Evolutionary conservation across 768 basidiomycete genomes (phyloP).

Genomic region (Leucocoprinus birnbaumii): DNA sequence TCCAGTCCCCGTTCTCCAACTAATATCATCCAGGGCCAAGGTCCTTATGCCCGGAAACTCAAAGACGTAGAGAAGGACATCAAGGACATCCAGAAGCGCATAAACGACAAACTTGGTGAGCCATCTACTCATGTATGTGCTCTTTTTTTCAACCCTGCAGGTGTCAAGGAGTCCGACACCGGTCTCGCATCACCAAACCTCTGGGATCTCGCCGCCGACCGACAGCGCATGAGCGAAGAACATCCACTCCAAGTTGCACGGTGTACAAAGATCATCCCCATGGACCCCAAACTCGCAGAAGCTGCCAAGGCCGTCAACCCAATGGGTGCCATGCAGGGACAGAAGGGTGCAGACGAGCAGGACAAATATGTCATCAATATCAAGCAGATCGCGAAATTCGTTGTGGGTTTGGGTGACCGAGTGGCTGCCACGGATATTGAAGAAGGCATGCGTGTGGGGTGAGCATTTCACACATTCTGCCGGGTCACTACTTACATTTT

Average conservation of each 20-base stretch:
- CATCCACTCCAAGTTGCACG: conserved; percentile 96
- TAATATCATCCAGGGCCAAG: conserved; percentile 75
- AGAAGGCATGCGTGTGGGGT: conserved; percentile 99
- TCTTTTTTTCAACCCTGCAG: conserved; percentile 30
- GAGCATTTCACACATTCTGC: conserved; percentile 26
- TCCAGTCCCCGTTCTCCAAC: neutral
- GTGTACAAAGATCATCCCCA: conserved; percentile 96
- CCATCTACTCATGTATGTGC: neutral
- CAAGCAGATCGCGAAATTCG: conserved; percentile 99
- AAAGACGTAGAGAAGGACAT: conserved; percentile 91
- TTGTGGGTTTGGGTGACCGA: conserved; percentile 94
- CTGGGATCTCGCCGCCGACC: conserved; percentile 95
- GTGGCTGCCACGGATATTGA: conserved; percentile 98
- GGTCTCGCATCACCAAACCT: conserved; percentile 95
- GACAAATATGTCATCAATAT: conserved; percentile 99
- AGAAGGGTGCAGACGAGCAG: conserved; percentile 97
- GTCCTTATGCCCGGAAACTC: conserved; percentile 87
- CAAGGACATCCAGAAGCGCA: conserved; percentile 93
- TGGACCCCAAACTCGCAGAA: conserved; percentile 73
- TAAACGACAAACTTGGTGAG: conserved; percentile 95
- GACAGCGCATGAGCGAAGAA: conserved; percentile 86
- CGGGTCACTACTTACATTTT: conserved; percentile 9
- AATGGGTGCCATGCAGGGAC: conserved; percentile 72
- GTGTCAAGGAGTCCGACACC: conserved; percentile 98
- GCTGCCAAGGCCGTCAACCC: conserved; percentile 79